Evolutionary conservation across 129 eudicot genomes (phyloP).

Genomic region (Ambrosia artemisiifolia): DNA sequence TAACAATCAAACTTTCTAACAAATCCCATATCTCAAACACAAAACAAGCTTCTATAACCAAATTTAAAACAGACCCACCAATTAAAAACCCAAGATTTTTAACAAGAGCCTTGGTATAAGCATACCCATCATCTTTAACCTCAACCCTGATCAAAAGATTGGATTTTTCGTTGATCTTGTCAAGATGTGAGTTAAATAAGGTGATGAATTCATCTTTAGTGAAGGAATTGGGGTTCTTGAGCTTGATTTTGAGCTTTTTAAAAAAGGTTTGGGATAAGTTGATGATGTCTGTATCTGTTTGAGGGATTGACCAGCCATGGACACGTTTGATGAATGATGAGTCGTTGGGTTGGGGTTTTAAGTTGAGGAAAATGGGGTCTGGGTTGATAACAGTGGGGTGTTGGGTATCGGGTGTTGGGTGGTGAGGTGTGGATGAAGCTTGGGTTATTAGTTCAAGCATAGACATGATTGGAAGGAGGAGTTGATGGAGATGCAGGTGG

Average conservation of each 20-base stretch:
- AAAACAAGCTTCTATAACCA: conserved; percentile 66
- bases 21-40: conserved; percentile 56
- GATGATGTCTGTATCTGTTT: conserved; percentile 39
- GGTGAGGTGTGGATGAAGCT: conserved; percentile 38
- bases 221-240: conserved; percentile 43
- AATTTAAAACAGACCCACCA: conserved; percentile 49
- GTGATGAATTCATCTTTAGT: conserved; percentile 29
- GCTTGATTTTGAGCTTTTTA: conserved; percentile 38
- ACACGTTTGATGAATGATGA: conserved; percentile 33
- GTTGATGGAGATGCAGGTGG: background rate
- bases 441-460: conserved; percentile 57
- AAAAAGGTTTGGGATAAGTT: conserved; percentile 33
- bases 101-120: conserved; percentile 25
- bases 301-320: conserved; percentile 49
- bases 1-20: conserved; percentile 43
- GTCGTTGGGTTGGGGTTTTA: conserved; percentile 38
- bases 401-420: conserved; percentile 17
- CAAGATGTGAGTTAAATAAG: conserved; percentile 35
- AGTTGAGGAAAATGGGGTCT: conserved; percentile 37
- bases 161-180: conserved; percentile 21
- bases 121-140: conserved; percentile 20
- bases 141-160: conserved; percentile 27
- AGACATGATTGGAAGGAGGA: conserved; percentile 38
- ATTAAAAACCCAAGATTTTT: conserved; percentile 47
- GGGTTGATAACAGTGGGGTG: conserved; percentile 58